Evolutionary conservation across 768 basidiomycete species (phyloP).

Genomic region (Boletus vinaceobasis): DNA sequence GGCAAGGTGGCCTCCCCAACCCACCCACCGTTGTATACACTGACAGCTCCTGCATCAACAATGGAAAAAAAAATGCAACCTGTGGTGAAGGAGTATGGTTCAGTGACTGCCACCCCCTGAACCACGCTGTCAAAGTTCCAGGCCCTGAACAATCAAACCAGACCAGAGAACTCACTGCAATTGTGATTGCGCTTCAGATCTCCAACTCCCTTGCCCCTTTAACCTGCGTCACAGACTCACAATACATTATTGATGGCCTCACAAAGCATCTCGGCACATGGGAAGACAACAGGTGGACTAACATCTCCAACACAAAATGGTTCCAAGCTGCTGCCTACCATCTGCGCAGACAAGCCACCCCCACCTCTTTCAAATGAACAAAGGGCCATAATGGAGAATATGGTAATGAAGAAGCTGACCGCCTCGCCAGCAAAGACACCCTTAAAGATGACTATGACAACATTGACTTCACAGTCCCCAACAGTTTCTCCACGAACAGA

Average conservation of each 20-base stretch:
- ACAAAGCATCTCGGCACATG: background rate
- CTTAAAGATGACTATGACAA: too few relatives aligned
- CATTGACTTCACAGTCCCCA: too few relatives aligned
- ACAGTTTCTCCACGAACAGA: too few relatives aligned
- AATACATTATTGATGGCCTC: background rate
- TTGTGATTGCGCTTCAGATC: background rate
- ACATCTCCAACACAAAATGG: background rate
- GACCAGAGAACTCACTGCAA: background rate
- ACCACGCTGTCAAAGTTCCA: background rate
- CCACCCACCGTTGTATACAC: background rate
- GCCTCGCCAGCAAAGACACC: background rate
- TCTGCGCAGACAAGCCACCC: background rate
- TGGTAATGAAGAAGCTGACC: background rate
- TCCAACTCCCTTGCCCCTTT: background rate
- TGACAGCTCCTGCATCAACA: background rate
- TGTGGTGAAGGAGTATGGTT: background rate
- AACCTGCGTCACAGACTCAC: background rate
- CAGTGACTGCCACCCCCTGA: rapidly evolving
- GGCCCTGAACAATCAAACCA: background rate
- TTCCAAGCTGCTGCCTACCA: background rate
- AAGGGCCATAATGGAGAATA: background rate
- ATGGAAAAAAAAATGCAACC: background rate
- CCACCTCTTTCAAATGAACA: background rate
- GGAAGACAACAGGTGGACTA: background rate
- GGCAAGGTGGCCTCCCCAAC: too few relatives aligned